Base-by-base conservation (phyloP, 768 basidiomycete species). In the Trametes meyenii region DNA sequence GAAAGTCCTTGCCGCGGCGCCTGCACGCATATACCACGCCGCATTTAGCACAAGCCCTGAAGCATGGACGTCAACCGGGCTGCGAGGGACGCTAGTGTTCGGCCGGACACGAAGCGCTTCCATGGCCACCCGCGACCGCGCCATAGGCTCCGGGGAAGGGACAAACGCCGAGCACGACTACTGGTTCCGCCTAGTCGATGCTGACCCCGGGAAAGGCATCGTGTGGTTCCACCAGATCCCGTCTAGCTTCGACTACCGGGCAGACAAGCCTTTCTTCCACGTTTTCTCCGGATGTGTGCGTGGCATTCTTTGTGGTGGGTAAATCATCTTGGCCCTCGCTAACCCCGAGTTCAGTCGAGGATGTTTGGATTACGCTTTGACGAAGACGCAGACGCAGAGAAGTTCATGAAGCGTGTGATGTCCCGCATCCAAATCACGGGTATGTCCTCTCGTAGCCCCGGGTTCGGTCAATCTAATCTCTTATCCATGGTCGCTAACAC, bases 261-360 rank as follows among this genome's bases (percentile, higher is more conserved):
- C 88, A 66, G 94, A 97, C 73, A 85, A 89, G 58, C 90, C 93
- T 2, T 96, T 96, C 78, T 97, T 97, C 76, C 94, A 98, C 73
- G 82, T 87, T 39, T 96, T 96, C 74, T 84, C 87, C 48, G 92
- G 91, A 43, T 84, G 89, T 77, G 95, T 96, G 70, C 71, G 91
- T 66, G 45, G 33, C 48, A 5, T 19, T 26, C 35, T 39, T 24
- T 14, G 24, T 46, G 17, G 16, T 19, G 8, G 17, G 16, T 19
- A 3, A 44, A 17, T 35, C 24, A 24, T 16, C 13, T 44, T 60
- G 39, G 24, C 57, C 63, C 67, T 11, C 17, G n/a, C 50, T 58
- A 5, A 60, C 51, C 12, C 24, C 19, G 5, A 16, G 2, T 39
- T 21, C 60, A 74, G 73, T 72, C 66, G 38, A 76, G 84, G 46